Evolutionary conservation across 1,284 basidiomycete species (phyloP).

Genomic region (Ganoderma leucocontextum): DNA sequence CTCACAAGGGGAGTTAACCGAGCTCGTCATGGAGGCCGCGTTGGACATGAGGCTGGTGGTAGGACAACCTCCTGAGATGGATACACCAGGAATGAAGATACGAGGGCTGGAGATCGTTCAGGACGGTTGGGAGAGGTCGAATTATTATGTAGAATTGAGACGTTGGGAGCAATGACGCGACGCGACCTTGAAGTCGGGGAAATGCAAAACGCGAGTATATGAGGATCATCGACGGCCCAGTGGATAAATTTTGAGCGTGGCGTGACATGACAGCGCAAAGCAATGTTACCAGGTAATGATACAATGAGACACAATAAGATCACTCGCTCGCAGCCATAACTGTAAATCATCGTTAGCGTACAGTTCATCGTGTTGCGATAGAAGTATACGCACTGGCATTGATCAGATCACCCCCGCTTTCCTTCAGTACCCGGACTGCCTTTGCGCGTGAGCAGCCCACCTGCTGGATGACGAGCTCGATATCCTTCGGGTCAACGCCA

Average conservation of each 20-base stretch:
- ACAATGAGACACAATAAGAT: constrained; percentile 33
- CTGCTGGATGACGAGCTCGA: constrained; percentile 94
- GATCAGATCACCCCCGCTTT: constrained; percentile 91
- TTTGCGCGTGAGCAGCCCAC: constrained; percentile 86
- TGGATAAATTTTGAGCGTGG: constrained; percentile 30
- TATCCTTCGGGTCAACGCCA: constrained; percentile 92
- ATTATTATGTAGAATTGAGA: constrained; percentile 79
- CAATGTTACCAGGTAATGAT: constrained; percentile 32
- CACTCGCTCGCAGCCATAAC: constrained; percentile 82
- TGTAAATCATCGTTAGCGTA: constrained; percentile 36
- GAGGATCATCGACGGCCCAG: constrained; percentile 15
- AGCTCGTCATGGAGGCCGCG: constrained; percentile 71
- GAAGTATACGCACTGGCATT: constrained; percentile 82
- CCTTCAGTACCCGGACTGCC: constrained; percentile 88
- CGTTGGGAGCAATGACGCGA: constrained; percentile 56
- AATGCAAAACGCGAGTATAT: background rate
- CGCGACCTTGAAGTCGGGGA: background rate
- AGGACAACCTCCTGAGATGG: constrained; percentile 40
- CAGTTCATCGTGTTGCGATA: background rate
- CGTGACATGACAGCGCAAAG: constrained; percentile 21
- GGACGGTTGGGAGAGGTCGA: constrained; percentile 88
- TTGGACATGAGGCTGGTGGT: constrained; percentile 62
- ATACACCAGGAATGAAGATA: constrained; percentile 25
- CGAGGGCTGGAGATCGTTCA: constrained; percentile 70
- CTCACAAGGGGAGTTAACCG: constrained; percentile 75